Evolutionary conservation across 2,329 filamentous ascomycete species (phyloP).

Genomic region (Fusarium succisae): DNA sequence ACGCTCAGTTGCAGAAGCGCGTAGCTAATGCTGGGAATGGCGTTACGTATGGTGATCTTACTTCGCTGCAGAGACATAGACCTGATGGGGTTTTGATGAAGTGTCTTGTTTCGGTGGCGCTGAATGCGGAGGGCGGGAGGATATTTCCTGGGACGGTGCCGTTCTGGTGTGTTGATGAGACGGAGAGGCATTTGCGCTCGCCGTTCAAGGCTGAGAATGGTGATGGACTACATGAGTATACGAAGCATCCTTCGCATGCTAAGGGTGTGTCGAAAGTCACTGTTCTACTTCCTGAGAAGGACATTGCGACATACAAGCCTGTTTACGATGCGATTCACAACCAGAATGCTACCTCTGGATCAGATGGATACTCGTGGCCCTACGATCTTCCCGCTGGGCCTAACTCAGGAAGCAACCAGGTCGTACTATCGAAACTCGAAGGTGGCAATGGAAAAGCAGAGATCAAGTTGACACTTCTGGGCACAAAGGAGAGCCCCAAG

Average conservation of each 20-base stretch:
- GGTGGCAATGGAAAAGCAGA: conserved; percentile 11
- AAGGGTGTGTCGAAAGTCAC: conserved; percentile 59
- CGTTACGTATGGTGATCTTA: conserved; percentile 58
- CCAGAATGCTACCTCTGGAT: background rate
- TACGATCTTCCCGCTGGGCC: conserved; percentile 31
- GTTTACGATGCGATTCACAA: conserved; percentile 46
- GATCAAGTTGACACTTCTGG: conserved; percentile 35
- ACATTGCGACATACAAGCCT: conserved; percentile 23
- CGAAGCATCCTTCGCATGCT: conserved; percentile 60
- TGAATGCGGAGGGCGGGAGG: conserved; percentile 31
- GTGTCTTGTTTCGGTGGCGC: conserved; percentile 65
- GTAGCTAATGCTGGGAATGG: conserved; percentile 47
- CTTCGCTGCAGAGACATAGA: conserved; percentile 61
- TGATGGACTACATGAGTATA: conserved; percentile 27
- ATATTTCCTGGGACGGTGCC: conserved; percentile 62
- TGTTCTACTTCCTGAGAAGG: conserved; percentile 46
- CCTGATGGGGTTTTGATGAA: conserved; percentile 65
- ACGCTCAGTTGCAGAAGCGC: conserved; percentile 49
- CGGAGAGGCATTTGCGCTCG: conserved; percentile 64
- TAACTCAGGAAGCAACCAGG: conserved; percentile 19
- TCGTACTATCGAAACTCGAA: conserved; percentile 13
- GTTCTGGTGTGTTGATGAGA: conserved; percentile 74
- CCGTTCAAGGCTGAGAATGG: conserved; percentile 50
- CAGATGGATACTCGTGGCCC: conserved; percentile 22
- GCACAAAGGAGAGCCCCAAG: conserved; percentile 35